Percentiles rank a stretch among this genome's conserved stretches.
Conservation (phyloP, 352 stramenopile species). For the Globisporangium emineosum region DNA sequence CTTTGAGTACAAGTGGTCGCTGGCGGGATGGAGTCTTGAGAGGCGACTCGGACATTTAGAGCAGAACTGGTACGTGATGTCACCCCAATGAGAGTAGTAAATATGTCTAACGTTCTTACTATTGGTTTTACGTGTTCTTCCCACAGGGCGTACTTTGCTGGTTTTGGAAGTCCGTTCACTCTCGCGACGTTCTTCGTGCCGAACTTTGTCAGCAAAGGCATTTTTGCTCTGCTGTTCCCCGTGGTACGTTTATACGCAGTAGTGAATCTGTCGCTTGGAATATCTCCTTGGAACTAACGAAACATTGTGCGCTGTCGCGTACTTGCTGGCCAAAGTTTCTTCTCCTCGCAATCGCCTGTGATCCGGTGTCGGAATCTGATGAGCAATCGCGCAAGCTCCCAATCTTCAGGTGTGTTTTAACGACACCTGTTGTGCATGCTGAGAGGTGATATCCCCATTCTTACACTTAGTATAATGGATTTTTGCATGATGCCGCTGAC, state of each 20-base stretch:
- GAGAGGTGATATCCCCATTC: too few species aligned
- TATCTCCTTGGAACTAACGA: not conserved
- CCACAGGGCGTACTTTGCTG: constrained; percentile 77
- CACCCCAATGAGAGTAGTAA: not conserved
- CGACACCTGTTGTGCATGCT: not conserved
- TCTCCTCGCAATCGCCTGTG: constrained; percentile 76
- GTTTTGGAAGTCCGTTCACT: constrained; percentile 85
- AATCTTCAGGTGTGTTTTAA: constrained; percentile 56
- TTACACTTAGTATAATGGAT: not conserved
- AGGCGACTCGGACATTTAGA: constrained; percentile 72
- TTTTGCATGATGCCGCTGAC: not conserved
- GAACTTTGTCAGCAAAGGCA: constrained; percentile 90
- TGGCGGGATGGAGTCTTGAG: constrained; percentile 84
- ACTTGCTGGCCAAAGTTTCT: constrained; percentile 50
- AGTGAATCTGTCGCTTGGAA: not conserved
- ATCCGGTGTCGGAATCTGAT: constrained; percentile 55
- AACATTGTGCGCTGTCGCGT: not conserved
- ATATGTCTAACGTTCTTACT: not conserved
- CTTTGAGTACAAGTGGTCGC: constrained; percentile 90
- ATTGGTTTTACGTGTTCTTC: not conserved
- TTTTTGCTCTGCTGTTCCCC: constrained; percentile 85
- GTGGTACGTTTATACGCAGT: constrained; percentile 40
- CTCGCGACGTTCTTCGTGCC: constrained; percentile 87
- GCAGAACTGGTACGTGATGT: constrained; percentile 62
- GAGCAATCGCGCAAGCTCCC: constrained; percentile 52